Evolutionary conservation across 164 flowering plant species (phyloP).

Genomic region (Vitis vinifera): ASM3070453v1 NC_081805.1:2461001-2461500

Average conservation of each 20-base stretch:
- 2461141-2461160: conserved; percentile 32
- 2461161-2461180: conserved; percentile 52
- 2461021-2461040: not conserved
- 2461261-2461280: conserved; percentile 66
- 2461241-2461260: conserved; percentile 52
- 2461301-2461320: conserved; percentile 71
- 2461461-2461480: conserved; percentile 51
- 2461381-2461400: not conserved
- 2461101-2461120: conserved; percentile 44
- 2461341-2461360: conserved; percentile 57
- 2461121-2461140: conserved; percentile 56
- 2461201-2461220: conserved; percentile 53
- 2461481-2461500: conserved; percentile 62
- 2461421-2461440: conserved; percentile 1
- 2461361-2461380: not conserved
- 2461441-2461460: not conserved
- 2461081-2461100: conserved; percentile 53
- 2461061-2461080: conserved; percentile 40
- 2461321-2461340: conserved; percentile 47
- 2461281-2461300: conserved; percentile 82
- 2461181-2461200: conserved; percentile 55
- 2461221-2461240: conserved; percentile 66
- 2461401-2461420: not conserved
- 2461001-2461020: not conserved
- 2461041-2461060: not conserved